Base-by-base conservation (phyloP, 768 basidiomycete species). In the Lactarius psammicola region DNA sequence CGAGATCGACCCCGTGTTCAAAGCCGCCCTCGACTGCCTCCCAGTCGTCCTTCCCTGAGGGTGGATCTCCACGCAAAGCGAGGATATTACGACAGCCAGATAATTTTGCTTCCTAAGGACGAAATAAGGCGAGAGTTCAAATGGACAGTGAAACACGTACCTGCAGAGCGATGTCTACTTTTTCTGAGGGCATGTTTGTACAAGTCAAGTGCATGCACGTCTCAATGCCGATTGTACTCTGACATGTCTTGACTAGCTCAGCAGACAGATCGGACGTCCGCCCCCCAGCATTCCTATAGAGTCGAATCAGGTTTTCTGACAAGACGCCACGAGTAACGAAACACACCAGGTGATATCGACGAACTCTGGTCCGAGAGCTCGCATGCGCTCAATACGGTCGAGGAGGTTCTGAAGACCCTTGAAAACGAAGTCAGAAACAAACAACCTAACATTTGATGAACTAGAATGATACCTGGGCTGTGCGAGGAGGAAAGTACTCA, bases 151-250 rank as follows among this genome's bases (percentile, higher is more conserved):
- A 46, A 62, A n/a, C 10, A 60, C 62, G 42, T 72, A 98, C 96
- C 75, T 82, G 78, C 54, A 99, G 78, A 36, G 96, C 95, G 72
- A 88, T 86, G 77, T 97, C 95, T 26, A 99, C 90, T 75, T 98
- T 98, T 75, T 92, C 89, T 73, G 83, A 82, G n/a, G 94, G 94
- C 94, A 99, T 97, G 78, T 96, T 97, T 58, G 97, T 98, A 75
- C 97, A 98, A 54, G 96, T 98, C 70, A 99, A 77, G 78, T 99
- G 97, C 94, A 99, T 94, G 79, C 95, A 98, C 33, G 95, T 96
- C 78, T 98, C 95, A 28, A 98, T 82, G 0, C 95, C 97, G 76
- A 98, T 92, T 44, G 92, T 77, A 56, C 90, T 83, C 78, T 98
- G 95, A 74, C 95, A 96, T 49, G 91, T 93, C 78, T 94, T 94